Conservation (phyloP, 2,329 filamentous ascomycete genomes). For the Elsinoe perseae region DNA sequence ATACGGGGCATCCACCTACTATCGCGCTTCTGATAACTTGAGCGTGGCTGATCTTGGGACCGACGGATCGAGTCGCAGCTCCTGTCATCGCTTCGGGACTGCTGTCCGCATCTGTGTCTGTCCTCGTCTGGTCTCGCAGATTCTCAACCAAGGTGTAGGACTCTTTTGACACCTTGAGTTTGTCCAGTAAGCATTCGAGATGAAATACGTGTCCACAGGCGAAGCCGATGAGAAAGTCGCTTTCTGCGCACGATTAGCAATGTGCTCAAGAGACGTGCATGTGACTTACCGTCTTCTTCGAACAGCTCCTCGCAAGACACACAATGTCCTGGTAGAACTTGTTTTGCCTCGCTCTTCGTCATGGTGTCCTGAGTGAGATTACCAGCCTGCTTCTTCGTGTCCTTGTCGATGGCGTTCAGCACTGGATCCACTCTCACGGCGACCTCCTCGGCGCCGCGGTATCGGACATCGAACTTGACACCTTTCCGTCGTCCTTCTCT, state of each 20-base stretch:
- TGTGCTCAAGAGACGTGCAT: background rate
- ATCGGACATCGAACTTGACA: constrained; percentile 75
- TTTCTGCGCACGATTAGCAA: constrained; percentile 37
- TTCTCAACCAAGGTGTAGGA: constrained; percentile 34
- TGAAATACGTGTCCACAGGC: constrained; percentile 79
- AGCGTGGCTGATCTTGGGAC: constrained; percentile 19
- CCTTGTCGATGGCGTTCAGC: constrained; percentile 23
- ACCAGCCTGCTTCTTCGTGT: constrained; percentile 21
- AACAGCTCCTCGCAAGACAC: constrained; percentile 34
- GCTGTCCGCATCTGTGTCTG: constrained; percentile 36
- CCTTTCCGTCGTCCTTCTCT: constrained; percentile 72
- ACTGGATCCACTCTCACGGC: constrained; percentile 29
- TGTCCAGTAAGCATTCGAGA: constrained; percentile 58
- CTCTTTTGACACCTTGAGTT: constrained; percentile 34
- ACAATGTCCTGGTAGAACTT: constrained; percentile 32
- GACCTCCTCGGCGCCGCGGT: constrained; percentile 34
- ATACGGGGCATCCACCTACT: constrained; percentile 25
- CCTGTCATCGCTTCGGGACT: constrained; percentile 30
- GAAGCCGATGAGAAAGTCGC: constrained; percentile 69
- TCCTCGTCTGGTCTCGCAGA: constrained; percentile 40
- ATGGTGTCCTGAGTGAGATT: constrained; percentile 21
- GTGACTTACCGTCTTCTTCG: constrained; percentile 30
- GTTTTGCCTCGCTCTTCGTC: constrained; percentile 19
- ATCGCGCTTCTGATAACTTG: constrained; percentile 58
- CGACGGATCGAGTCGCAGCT: constrained; percentile 11